These are phyloP conservation scores for Chalara sp. DNA, from an alignment of 2,329 filamentous ascomycete species.

Conservation along the genomic window DNA sequence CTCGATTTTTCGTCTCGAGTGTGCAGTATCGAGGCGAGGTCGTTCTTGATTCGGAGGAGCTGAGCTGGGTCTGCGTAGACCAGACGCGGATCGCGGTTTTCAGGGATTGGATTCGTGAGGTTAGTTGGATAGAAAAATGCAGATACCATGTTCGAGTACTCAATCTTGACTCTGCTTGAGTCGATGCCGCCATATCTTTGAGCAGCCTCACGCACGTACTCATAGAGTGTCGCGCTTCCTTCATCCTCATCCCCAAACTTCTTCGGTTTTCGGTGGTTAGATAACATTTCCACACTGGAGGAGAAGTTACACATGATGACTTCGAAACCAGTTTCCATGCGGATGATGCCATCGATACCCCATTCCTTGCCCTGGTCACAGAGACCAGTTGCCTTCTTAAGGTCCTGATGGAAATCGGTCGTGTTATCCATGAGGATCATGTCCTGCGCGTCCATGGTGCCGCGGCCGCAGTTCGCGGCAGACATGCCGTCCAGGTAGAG, in stretches of 20 bases:
- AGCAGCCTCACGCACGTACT: slow-evolving; percentile 34
- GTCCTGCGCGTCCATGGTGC: slow-evolving; percentile 64
- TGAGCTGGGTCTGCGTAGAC: slow-evolving; percentile 2
- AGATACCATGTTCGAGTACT: slow-evolving; percentile 25
- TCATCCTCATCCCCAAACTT: neutral
- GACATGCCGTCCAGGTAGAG: slow-evolving; percentile 67
- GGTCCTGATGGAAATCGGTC: neutral
- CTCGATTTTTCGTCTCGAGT: slow-evolving; percentile 9
- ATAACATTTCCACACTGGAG: slow-evolving; percentile 20
- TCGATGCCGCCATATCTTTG: slow-evolving; percentile 37
- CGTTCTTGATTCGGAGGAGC: slow-evolving; percentile 32
- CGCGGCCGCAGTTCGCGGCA: slow-evolving; percentile 57
- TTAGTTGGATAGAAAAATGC: slow-evolving; percentile 24
- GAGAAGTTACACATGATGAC: slow-evolving; percentile 60
- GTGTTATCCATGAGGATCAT: slow-evolving; percentile 38
- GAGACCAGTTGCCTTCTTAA: slow-evolving; percentile 24
- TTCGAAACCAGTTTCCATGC: slow-evolving; percentile 68
- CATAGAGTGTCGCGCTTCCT: slow-evolving; percentile 9
- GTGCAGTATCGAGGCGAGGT: slow-evolving; percentile 38
- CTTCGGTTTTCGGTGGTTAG: slow-evolving; percentile 10
- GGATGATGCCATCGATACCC: slow-evolving; percentile 59
- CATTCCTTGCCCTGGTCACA: slow-evolving; percentile 45
- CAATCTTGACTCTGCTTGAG: slow-evolving; percentile 23
- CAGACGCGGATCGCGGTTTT: slow-evolving; percentile 15
- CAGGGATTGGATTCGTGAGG: slow-evolving; percentile 19